phyloP scores from a whole-genome alignment of 768 basidiomycete species.

The Rhizopogon roseolus region DNA sequence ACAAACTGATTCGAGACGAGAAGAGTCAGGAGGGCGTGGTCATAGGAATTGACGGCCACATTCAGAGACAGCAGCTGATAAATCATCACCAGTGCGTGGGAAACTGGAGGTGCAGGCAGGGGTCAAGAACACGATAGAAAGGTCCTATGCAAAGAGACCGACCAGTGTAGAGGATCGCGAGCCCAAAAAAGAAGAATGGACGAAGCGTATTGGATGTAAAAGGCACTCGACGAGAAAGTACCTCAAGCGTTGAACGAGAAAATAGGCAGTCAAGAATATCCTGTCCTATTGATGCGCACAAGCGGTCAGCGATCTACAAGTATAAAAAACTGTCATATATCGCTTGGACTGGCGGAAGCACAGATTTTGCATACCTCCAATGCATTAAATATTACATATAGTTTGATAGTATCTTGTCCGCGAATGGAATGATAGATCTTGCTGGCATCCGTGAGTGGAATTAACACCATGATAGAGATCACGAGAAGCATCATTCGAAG shows the following conservation, averaged over 20 bases:
- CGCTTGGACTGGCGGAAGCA: neutral
- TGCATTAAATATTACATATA: conserved; percentile 99
- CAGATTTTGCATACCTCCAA: conserved; percentile 70
- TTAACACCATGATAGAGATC: conserved; percentile 67
- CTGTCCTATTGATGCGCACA: conserved; percentile 96
- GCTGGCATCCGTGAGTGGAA: conserved; percentile 87
- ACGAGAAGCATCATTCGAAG: conserved; percentile 75
- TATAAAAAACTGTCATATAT: neutral
- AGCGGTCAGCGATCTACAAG: conserved; percentile 82
- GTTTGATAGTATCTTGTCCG: conserved; percentile 96
- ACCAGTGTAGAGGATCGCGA: conserved; percentile 85
- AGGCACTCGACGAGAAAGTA: conserved; percentile 56
- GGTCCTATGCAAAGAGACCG: conserved; percentile 16
- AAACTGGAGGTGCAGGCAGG: conserved; percentile 41
- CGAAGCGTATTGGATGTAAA: conserved; percentile 65
- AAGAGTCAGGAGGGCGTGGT: conserved; percentile 89
- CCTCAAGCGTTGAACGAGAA: conserved; percentile 84
- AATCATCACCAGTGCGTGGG: conserved; percentile 90
- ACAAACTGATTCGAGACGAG: conserved; percentile 98
- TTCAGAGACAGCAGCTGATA: conserved; percentile 94
- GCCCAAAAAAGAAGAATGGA: conserved; percentile 77
- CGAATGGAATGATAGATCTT: conserved; percentile 98
- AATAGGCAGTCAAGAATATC: conserved; percentile 96
- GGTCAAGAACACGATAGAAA: neutral
- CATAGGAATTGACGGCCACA: conserved; percentile 97